These are phyloP conservation scores for Rutstroemia sp. DNA, from an alignment of 2,329 filamentous ascomycete species.

Conservation along the genomic window DNA sequence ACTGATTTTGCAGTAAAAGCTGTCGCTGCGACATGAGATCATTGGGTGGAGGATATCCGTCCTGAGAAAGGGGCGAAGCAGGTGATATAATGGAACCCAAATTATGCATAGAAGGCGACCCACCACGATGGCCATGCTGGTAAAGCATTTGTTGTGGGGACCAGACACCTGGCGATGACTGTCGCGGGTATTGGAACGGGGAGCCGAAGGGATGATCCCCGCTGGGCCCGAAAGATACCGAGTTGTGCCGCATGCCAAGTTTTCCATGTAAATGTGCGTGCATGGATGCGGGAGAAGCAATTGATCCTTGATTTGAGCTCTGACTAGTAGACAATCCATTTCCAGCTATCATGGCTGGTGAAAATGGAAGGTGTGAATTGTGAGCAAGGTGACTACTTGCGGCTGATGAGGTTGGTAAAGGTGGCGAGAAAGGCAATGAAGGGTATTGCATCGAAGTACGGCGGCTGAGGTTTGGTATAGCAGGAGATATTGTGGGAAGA, in stretches of 20 bases:
- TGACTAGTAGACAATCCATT: slow-evolving; percentile 51
- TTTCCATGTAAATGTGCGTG: slow-evolving; percentile 46
- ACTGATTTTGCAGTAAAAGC: slow-evolving; percentile 41
- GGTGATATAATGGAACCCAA: slow-evolving; percentile 54
- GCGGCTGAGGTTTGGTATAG: slow-evolving; percentile 49
- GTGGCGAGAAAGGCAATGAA: slow-evolving; percentile 73
- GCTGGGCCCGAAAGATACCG: slow-evolving; percentile 54
- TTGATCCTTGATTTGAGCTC: slow-evolving; percentile 55
- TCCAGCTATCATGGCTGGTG: slow-evolving; percentile 49
- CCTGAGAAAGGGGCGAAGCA: slow-evolving; percentile 49
- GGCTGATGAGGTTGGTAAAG: slow-evolving; percentile 70
- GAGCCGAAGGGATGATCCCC: slow-evolving; percentile 51
- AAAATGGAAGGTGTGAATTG: slow-evolving; percentile 43
- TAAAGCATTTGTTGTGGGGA: slow-evolving; percentile 45
- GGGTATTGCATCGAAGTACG: slow-evolving; percentile 70
- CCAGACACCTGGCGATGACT: slow-evolving; percentile 53
- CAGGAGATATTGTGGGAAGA: slow-evolving; percentile 58
- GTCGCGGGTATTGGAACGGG: slow-evolving; percentile 59
- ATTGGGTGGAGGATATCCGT: slow-evolving; percentile 29
- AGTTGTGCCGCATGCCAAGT: slow-evolving; percentile 58
- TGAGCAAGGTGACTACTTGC: slow-evolving; percentile 57
- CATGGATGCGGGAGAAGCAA: slow-evolving; percentile 68
- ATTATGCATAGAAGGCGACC: slow-evolving; percentile 57
- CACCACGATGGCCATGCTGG: slow-evolving; percentile 45
- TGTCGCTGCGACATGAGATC: slow-evolving; percentile 38